phyloP scores from a whole-genome alignment of 495 filamentous ascomycete species.

The Penicillium goetzii region DNA sequence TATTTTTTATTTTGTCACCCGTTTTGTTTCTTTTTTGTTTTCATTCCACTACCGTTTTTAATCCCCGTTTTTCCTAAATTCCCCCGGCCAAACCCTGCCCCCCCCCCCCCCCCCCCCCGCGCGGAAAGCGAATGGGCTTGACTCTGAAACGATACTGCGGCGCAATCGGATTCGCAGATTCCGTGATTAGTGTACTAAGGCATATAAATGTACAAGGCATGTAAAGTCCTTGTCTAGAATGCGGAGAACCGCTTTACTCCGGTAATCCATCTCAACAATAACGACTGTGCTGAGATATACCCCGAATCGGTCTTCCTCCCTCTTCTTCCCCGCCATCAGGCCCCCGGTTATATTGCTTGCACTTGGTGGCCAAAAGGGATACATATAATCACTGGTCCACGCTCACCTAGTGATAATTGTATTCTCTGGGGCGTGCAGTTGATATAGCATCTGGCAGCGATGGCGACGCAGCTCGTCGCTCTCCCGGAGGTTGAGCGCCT shows the following conservation, averaged over 20 bases:
- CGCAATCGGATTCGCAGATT: slow-evolving; percentile 13
- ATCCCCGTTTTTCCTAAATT: no score
- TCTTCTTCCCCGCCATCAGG: neutral
- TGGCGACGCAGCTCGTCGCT: slow-evolving; percentile 52
- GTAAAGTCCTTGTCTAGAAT: neutral
- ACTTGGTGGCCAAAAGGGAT: neutral
- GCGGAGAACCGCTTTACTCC: neutral
- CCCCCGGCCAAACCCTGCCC: no score
- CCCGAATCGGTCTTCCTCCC: neutral
- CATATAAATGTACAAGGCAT: neutral
- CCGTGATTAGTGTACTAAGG: no score
- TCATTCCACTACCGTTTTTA: no score
- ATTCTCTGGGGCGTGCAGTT: neutral
- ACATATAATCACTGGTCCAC: neutral
- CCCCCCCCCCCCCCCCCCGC: no score
- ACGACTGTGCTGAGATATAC: slow-evolving; percentile 7
- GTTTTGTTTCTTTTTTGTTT: no score
- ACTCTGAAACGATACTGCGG: neutral
- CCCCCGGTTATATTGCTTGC: neutral
- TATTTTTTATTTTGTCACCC: no score
- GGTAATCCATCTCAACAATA: neutral
- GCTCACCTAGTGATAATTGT: neutral
- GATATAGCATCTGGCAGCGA: slow-evolving; percentile 19
- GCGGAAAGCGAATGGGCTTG: slow-evolving; percentile 12
- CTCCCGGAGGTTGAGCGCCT: slow-evolving; percentile 70